Evolutionary conservation across 257 asterid genomes (phyloP), one percentile per base, ranked within the genome.

Genomic region (Petrea volubilis): DNA sequence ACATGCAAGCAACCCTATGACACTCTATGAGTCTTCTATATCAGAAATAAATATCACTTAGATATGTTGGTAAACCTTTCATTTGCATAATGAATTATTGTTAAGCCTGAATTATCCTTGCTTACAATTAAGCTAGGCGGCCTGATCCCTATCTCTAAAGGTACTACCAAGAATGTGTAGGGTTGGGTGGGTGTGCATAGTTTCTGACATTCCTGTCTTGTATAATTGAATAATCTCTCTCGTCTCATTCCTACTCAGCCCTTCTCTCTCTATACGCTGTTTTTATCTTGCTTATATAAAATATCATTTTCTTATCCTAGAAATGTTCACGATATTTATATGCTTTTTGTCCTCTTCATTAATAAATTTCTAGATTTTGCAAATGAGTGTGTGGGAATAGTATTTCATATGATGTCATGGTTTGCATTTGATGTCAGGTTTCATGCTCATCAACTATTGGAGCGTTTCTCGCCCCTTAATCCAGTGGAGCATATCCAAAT

Each of bases 361-460:
- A 11, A 63, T 38, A 33, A 81, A 68, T 33, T 63, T 18, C 24
- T 4, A 6, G 66, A 43, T 49, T 29, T 63, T 66, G 64, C 43
- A 36, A 50, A 44, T 60, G 44, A 28, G 43, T 58, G 44, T 40
- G 41, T 55, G 28, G 65, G 44, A 68, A 62, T 36, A 67, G 43
- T 36, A 20, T 47, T 18, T 71, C 36, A 47, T 18, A 3, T 65
- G 70, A 68, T 40, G 33, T 62, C 53, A 33, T 51, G 14, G 70
- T 11, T 56, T 53, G 49, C 43, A 28, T 72, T 77, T 79, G 55
- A 27, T 79, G 75, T 33, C 89, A 95, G 98, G 99, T 83, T 70
- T 77, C 99, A 95, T 77, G 98, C 97, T 60, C 89, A 74, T 63
- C 84, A 84, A 77, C 83, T 95, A 63, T 80, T 95, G 89, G 88